Evolutionary conservation across 306 rosid genomes (phyloP), one percentile per base, ranked within the genome.

Genomic region (Aeschynomene evenia): DNA sequence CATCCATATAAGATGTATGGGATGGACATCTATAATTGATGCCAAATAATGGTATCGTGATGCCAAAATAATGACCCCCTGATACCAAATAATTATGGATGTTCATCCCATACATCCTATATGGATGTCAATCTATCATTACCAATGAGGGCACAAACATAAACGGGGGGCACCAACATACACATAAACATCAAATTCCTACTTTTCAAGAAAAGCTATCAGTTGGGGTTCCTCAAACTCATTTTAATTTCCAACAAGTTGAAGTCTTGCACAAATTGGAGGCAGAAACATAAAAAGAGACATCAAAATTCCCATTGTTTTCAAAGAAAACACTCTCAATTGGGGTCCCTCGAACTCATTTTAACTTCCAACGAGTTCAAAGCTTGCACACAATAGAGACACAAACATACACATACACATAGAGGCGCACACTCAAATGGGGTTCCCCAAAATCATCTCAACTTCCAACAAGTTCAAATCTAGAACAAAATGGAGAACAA

Each of bases 331-430:
- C 0, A 12, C 4, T 34, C 15, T 45, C 54, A 36, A 45, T 16
- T 28, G 18, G 40, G 18, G 26, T 40, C 22, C 3, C 40, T 45
- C 20, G 39, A 53, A 26, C 10, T 73, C 56, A 43, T 45, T 29
- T 54, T 33, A 40, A 70, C 40, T 40, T 31, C 46, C 16, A 28
- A 43, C 21, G 28, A 40, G 42, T 39, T 69, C 66, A 70, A 42
- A 24, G 56, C 73, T 40, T 24, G 11, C 48, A 68, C 53, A 68
- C 53, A 24, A 69, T 15, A 8, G 56, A 22, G 29, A 19, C 29
- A 22, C 4, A 36, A 6, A 36, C 31, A 28, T 28, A 28, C 31
- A 36, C 11, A 6, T 4, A 36, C 40, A 36, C 2, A 36, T 1
- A 6, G 40, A n/a, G n/a, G 0, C 46, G 0, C 0, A 9, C 4